Conservation (phyloP, 1,284 basidiomycete genomes). For the Microbotryum scabiosae region DNA sequence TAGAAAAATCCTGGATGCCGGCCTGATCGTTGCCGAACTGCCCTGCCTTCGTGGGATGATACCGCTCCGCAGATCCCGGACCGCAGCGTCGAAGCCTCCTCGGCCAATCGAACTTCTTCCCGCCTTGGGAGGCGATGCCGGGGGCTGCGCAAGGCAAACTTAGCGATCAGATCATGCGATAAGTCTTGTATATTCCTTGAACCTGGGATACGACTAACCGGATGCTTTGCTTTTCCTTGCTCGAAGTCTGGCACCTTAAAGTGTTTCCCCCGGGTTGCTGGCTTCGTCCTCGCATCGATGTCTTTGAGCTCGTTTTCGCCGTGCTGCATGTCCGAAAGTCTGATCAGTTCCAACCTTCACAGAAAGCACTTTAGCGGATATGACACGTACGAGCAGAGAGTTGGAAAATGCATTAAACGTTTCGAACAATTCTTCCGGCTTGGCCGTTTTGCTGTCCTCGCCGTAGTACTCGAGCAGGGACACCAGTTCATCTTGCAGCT, state of each 20-base stretch:
- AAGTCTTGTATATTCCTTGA: no score
- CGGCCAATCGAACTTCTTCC: conserved; percentile 52
- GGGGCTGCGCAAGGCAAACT: no score
- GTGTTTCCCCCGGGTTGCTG: conserved; percentile 28
- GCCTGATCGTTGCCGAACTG: conserved; percentile 46
- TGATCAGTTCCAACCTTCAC: neutral
- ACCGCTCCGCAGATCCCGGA: conserved; percentile 62
- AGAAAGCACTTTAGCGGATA: neutral
- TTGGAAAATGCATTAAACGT: conserved; percentile 56
- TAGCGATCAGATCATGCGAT: no score
- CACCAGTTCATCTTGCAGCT: conserved; percentile 54
- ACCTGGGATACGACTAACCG: no score
- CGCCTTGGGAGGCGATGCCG: neutral
- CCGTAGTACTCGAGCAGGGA: conserved; percentile 62
- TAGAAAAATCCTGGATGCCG: conserved; percentile 67
- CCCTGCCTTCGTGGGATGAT: conserved; percentile 42
- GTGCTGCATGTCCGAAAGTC: conserved; percentile 48
- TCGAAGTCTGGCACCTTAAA: neutral
- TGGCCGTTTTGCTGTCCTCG: conserved; percentile 55
- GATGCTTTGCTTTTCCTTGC: no score
- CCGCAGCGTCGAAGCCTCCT: conserved; percentile 70
- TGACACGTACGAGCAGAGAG: conserved; percentile 9
- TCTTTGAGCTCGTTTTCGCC: conserved; percentile 37
- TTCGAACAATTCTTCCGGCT: conserved; percentile 70
- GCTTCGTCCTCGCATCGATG: conserved; percentile 43